A percentile compares a stretch with the other conserved stretches of the same genome.
Evolutionary conservation across 768 basidiomycete species (phyloP).

Genomic region (Hydnum rufescens): DNA sequence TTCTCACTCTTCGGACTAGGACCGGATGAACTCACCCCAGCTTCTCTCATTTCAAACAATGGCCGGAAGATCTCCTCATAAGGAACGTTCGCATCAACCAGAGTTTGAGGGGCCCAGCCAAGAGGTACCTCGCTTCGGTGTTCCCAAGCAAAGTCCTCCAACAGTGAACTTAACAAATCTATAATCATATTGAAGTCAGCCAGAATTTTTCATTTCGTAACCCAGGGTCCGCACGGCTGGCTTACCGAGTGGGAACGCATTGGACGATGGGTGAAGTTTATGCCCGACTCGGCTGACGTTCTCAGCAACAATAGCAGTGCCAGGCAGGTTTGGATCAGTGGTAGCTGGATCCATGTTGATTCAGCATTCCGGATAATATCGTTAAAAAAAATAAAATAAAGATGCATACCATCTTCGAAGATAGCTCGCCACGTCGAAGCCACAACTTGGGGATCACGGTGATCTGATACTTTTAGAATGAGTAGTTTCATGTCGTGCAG

Average conservation of each 20-base stretch:
- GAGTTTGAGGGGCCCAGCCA: conserved; percentile 68
- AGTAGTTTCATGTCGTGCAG: conserved; percentile 68
- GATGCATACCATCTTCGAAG: conserved; percentile 48
- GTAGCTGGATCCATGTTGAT: no score
- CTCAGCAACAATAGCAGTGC: conserved; percentile 1
- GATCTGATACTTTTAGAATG: conserved; percentile 85
- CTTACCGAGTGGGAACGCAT: conserved; percentile 75
- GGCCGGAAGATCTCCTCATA: conserved; percentile 70
- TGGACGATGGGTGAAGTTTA: conserved; percentile 79
- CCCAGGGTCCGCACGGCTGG: neutral
- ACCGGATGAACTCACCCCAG: conserved; percentile 37
- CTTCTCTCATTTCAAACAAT: conserved; percentile 71
- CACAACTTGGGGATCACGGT: conserved; percentile 64
- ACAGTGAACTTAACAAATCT: conserved; percentile 59
- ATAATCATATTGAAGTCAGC: neutral
- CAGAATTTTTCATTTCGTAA: neutral
- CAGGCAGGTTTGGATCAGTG: neutral
- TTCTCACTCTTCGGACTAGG: conserved; percentile 4
- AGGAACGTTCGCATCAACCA: conserved; percentile 67
- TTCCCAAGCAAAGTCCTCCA: conserved; percentile 53
- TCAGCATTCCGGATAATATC: no score
- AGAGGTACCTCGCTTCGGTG: conserved; percentile 36
- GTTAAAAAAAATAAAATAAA: neutral
- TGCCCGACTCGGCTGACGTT: conserved; percentile 37
- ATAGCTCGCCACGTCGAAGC: conserved; percentile 79